Evolutionary conservation across 148 eudicot genomes (phyloP), one percentile per base, ranked within the genome.

Genomic region (Selenicereus undatus): DNA sequence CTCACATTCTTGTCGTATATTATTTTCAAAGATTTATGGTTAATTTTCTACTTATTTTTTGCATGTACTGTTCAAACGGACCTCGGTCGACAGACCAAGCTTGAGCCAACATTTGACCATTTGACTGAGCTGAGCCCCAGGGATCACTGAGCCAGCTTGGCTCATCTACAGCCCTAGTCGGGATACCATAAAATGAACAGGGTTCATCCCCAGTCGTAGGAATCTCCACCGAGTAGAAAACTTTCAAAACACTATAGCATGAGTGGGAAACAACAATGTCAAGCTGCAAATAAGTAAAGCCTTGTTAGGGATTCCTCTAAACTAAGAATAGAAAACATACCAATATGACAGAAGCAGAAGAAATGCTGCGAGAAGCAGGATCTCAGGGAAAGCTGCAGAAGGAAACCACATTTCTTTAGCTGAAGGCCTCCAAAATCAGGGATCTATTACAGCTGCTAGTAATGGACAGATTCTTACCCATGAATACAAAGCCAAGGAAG

Each of bases 341-440:
- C 99, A 95, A 87, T 90, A 95, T 82, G 99, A 95, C 27, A 95
- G 85, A 65, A 95, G 94, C 36, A 95, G 94, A 80, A 95, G 97
- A 91, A 95, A 93, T 80, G 97, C 97, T 75, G 92, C 91, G 85
- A 93, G 81, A 79, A 93, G 89, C 81, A 93, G 88, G 89, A 93
- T 95, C 83, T 89, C 88, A 66, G 99, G 97, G 82, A 80, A 89
- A 65, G 99, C 98, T 95, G 94, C 92, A 87, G 72, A 84, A 80
- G 9, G 78, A 79, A 54, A 78, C 39, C 27, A 30, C 56, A 20
- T 11, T 58, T 24, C 18, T 71, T 71, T 26, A 62, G 58, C 10
- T 56, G 35, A 11, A 48, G 66, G 58, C 1, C 42, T 51, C 12
- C 58, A 26, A 66, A 73, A 62, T 74, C 18, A 72, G 71, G 39